phyloP scores from a whole-genome alignment of 768 basidiomycete genomes.

The Phaeolepiota aurea region DNA sequence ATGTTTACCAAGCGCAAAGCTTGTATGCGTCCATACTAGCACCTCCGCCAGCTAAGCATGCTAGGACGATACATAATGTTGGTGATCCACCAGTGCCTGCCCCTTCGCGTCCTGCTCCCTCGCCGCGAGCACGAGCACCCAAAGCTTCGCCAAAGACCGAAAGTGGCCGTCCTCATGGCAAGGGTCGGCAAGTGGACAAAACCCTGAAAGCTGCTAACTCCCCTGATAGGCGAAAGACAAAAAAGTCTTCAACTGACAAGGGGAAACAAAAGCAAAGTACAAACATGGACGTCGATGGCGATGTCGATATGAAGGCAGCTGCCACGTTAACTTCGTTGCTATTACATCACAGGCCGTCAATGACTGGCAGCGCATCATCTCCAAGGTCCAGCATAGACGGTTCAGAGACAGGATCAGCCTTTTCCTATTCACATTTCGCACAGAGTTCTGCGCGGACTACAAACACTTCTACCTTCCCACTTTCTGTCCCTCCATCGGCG shows the following conservation, averaged over 20 bases:
- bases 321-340: conserved; percentile 70
- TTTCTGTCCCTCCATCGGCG: conserved; percentile 24
- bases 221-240: conserved; percentile 34
- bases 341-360: conserved; percentile 52
- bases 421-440: conserved; percentile 55
- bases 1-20: conserved; percentile 39
- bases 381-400: conserved; percentile 68
- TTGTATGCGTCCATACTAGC: conserved; percentile 71
- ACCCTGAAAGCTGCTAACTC: conserved; percentile 20
- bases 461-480: conserved; percentile 27
- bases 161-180: conserved; percentile 37
- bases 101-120: conserved; percentile 35
- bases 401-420: conserved; percentile 55
- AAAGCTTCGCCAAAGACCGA: conserved; percentile 36
- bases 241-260: conserved; percentile 31
- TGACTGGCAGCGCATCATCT: conserved; percentile 51
- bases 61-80: conserved; percentile 72
- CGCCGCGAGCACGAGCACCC: conserved; percentile 30
- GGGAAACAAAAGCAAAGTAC: conserved; percentile 37
- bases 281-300: conserved; percentile 38
- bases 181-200: conserved; percentile 26
- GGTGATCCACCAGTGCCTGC: conserved; percentile 59
- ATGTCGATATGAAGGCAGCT: conserved; percentile 77
- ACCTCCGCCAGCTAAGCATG: conserved; percentile 67
- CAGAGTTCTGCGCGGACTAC: conserved; percentile 58